Base-by-base conservation (phyloP, 805 yeast species). In the Ogataea dorogensis region DNA sequence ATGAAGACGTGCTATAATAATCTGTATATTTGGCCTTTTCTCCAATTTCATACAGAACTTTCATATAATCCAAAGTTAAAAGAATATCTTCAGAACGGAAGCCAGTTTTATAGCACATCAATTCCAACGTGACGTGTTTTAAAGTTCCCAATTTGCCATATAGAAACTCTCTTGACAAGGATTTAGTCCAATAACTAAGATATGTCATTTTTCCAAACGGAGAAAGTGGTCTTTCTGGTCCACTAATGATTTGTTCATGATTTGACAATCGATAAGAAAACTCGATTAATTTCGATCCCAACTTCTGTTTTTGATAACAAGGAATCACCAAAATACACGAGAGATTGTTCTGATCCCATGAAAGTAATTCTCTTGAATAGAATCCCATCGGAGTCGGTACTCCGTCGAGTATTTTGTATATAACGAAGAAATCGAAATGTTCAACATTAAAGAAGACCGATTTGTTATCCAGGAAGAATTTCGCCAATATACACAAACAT, bases 311-410 rank as follows among this genome's bases (percentile, higher is more conserved):
- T 57, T 91, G 98, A 56, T 78, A 93, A 3, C 96, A 96, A 1
- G 98, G 98, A 43, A 93, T 85, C 3, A 87, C 78, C 46, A 93
- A 70, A 9, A 93, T 84, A 54, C 98, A 93, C 0, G 97, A 96
- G 24, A 93, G 65, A 54, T 91, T 93, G 57, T 89, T 86, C 33
- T 77, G 71, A 35, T 85, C 91, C 73, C 79, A 77, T 0, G 96
- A 80, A 0, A 83, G 64, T 28, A 82, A 64, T 53, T 93, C 98
- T 49, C 86, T 85, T 10, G 97, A 88, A 53, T 87, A 93, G 55
- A 87, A 93, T 1, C 97, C 98, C 81, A 89, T 80, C 2, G 91
- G 89, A 56, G 47, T 62, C 45, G 42, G 67, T 33, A 33, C 51
- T 2, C 63, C 63, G 23, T 56, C 53, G 17, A 67, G 65, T 2